These are phyloP conservation scores for Microbotryum lychnidis-dioicae DNA, from an alignment of 1,284 basidiomycete species.

Conservation along the genomic window DNA sequence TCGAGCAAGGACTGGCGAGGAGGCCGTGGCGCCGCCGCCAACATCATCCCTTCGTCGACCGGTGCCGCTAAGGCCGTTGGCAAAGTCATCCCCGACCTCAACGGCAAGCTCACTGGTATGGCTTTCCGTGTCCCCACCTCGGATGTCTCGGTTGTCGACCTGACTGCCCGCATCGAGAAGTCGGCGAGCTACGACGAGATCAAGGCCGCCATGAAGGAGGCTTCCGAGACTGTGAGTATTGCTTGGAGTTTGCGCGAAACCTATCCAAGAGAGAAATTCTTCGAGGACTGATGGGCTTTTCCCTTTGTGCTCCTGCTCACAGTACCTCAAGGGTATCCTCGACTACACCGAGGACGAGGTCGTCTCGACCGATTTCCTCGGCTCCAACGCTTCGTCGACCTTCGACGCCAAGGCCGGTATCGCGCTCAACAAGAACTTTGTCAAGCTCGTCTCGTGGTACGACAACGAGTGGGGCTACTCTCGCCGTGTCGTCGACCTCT, in stretches of 20 bases:
- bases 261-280: neutral
- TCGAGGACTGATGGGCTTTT: neutral
- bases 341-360: slow-evolving; percentile 86
- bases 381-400: slow-evolving; percentile 48
- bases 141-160: slow-evolving; percentile 97
- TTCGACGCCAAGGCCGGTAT: slow-evolving; percentile 87
- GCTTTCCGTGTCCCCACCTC: slow-evolving; percentile 95
- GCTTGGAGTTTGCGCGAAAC: slow-evolving; percentile 2
- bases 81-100: slow-evolving; percentile 94
- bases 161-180: slow-evolving; percentile 90
- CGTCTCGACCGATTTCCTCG: slow-evolving; percentile 91
- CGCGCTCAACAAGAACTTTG: slow-evolving; percentile 58
- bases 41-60: slow-evolving; percentile 99
- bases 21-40: slow-evolving; percentile 90
- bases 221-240: slow-evolving; percentile 53
- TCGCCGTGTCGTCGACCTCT: slow-evolving; percentile 82
- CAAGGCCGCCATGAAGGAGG: slow-evolving; percentile 78
- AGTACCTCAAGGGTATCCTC: slow-evolving; percentile 31
- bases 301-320: neutral
- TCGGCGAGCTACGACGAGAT: slow-evolving; percentile 78
- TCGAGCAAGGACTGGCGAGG: slow-evolving; percentile 83
- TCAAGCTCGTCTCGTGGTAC: slow-evolving; percentile 46
- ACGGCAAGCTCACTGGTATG: slow-evolving; percentile 96
- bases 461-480: slow-evolving; percentile 97
- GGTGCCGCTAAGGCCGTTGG: slow-evolving; percentile 96